These are phyloP conservation scores for Oryza glaberrima DNA, from an alignment of 176 grass and related monocot genomes.

Conservation along the genomic window DNA sequence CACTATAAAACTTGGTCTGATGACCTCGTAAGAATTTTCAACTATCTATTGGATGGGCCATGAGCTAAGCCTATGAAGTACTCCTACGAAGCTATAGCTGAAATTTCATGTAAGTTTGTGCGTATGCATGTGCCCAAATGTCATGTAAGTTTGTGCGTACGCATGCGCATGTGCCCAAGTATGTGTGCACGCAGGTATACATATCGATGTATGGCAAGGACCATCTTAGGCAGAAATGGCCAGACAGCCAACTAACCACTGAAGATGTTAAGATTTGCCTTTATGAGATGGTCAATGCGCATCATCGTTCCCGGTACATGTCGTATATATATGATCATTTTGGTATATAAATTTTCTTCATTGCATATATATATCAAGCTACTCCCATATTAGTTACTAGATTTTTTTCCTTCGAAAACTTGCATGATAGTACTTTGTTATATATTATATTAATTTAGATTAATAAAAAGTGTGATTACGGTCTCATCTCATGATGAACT, in stretches of 20 bases:
- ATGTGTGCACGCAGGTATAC: not conserved
- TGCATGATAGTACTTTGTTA: too few relatives aligned
- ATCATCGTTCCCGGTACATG: not conserved
- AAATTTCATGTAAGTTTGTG: not conserved
- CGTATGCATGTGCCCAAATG: not conserved
- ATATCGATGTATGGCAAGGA: not conserved
- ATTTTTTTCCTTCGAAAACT: not conserved
- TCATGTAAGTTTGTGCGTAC: not conserved
- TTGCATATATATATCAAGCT: not conserved
- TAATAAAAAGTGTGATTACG: too few relatives aligned
- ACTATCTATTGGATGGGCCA: not conserved
- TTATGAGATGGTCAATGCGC: not conserved
- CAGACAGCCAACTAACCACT: not conserved
- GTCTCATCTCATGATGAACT: too few relatives aligned
- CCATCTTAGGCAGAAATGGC: slow-evolving; percentile 13
- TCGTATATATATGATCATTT: not conserved
- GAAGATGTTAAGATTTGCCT: not conserved
- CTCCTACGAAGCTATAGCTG: not conserved
- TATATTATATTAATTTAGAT: too few relatives aligned
- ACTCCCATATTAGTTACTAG: not conserved
- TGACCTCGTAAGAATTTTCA: not conserved
- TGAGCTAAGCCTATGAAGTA: not conserved
- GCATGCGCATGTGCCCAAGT: not conserved
- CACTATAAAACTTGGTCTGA: too few relatives aligned
- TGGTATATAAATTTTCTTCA: not conserved